These are phyloP conservation scores for Lachancea dasiensis DNA, from an alignment of 805 yeast genomes.

Conservation along the genomic window DNA sequence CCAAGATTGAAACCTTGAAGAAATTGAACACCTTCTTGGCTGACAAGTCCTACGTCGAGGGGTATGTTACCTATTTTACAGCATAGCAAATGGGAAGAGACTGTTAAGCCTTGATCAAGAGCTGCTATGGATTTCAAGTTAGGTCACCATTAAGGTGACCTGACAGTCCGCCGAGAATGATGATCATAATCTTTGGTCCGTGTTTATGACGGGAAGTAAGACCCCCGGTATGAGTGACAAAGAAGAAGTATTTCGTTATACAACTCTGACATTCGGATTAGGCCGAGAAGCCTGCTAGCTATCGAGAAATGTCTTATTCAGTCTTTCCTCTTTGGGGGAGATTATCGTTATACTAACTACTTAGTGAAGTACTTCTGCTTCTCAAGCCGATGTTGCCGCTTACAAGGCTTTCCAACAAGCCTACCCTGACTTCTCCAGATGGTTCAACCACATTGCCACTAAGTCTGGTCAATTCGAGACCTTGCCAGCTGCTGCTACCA, in stretches of 20 bases:
- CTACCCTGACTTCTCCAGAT: conserved; percentile 94
- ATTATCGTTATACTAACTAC: conserved; percentile 7
- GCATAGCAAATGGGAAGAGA: neutral
- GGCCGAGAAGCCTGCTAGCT: too few species aligned
- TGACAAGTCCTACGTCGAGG: conserved; percentile 91
- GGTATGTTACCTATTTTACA: conserved; percentile 55
- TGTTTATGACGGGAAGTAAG: conserved; percentile 95
- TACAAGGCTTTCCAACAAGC: conserved; percentile 89
- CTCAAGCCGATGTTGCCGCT: conserved; percentile 93
- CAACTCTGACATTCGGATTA: conserved; percentile 10
- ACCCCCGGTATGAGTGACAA: conserved; percentile 94
- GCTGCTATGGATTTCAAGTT: neutral
- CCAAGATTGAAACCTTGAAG: conserved; percentile 66
- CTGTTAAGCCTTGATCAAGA: neutral
- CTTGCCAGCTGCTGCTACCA: conserved; percentile 66
- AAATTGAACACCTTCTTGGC: conserved; percentile 80
- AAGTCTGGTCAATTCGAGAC: conserved; percentile 77
- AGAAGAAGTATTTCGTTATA: conserved; percentile 26
- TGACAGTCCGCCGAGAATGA: conserved; percentile 39
- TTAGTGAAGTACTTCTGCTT: conserved; percentile 61
- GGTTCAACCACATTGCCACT: conserved; percentile 98
- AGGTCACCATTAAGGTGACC: neutral
- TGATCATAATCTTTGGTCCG: conserved; percentile 80
- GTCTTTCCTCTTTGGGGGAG: neutral
- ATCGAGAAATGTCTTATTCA: too few species aligned